Conservation (phyloP, 2,329 filamentous ascomycete genomes). For the Nemania sp. region DNA sequence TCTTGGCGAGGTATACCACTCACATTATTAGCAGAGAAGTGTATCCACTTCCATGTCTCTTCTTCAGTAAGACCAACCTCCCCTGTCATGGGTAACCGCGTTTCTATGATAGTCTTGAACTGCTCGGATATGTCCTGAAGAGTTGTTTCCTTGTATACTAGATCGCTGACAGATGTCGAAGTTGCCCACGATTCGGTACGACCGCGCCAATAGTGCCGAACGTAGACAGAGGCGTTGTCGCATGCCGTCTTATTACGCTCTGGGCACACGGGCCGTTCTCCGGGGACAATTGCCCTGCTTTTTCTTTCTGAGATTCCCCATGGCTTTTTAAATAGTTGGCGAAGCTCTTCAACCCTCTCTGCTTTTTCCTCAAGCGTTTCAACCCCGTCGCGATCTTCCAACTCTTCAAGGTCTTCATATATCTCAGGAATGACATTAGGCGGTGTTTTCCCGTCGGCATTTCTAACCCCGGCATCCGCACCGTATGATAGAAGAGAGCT, state of each 20-base stretch:
- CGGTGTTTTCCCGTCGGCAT: not conserved
- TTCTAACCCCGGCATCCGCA: not conserved
- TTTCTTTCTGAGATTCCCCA: slow-evolving; percentile 2
- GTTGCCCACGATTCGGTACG: slow-evolving; percentile 2
- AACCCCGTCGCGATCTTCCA: no score
- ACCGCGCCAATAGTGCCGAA: not conserved
- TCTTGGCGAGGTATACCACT: not conserved
- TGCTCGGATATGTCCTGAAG: not conserved
- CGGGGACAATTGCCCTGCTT: not conserved
- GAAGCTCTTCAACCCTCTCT: not conserved
- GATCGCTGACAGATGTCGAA: not conserved
- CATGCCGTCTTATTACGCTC: not conserved
- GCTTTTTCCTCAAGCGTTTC: no score
- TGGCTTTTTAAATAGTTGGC: not conserved
- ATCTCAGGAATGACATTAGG: not conserved
- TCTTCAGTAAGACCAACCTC: not conserved
- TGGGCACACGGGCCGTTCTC: not conserved
- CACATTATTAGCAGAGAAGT: slow-evolving; percentile 1
- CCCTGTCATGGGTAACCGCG: not conserved
- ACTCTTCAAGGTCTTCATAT: not conserved
- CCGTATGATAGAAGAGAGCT: not conserved
- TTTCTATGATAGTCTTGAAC: not conserved
- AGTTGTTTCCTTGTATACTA: not conserved
- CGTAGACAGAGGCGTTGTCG: not conserved
- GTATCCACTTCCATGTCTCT: not conserved